A percentile compares a stretch with the other conserved stretches of the same genome.
Conservation (phyloP, 192 early-diverging fungal species). For the Entomortierella chlamydospora region DNA sequence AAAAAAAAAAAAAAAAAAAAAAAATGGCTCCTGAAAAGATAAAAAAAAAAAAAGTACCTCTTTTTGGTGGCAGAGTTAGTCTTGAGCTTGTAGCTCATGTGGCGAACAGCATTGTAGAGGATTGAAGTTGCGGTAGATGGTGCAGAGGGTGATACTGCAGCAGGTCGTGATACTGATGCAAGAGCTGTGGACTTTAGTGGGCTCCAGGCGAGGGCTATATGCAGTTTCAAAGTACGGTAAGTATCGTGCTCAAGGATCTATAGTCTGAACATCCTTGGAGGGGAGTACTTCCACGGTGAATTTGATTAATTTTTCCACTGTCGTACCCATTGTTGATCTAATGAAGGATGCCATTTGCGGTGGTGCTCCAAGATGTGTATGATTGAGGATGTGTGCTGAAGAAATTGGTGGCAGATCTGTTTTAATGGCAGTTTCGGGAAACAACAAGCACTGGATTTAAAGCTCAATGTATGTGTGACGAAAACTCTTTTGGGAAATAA, state of each 20-base stretch:
- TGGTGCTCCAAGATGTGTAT: not conserved
- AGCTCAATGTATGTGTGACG: not conserved
- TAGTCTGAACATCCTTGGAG: no score
- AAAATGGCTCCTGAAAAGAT: no score
- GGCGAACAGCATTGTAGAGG: constrained; percentile 50
- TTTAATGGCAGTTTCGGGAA: not conserved
- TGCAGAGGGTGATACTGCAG: constrained; percentile 22
- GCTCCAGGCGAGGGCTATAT: constrained; percentile 50
- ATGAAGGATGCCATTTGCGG: constrained; percentile 52
- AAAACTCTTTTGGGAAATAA: constrained; percentile 21
- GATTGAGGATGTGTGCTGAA: not conserved
- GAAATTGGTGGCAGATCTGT: not conserved
- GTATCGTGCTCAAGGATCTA: not conserved
- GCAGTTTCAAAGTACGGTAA: no score
- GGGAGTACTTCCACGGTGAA: no score
- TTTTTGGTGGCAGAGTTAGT: constrained; percentile 54
- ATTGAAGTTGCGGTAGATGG: constrained; percentile 31
- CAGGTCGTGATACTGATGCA: constrained; percentile 30
- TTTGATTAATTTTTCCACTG: not conserved
- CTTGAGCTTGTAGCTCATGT: constrained; percentile 55
- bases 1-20: no score
- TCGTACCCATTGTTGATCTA: constrained; percentile 51
- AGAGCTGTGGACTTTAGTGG: constrained; percentile 42
- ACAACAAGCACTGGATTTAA: not conserved
- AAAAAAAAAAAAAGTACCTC: no score